Conservation (phyloP, 306 rosid species). For the Calophaca sinica region DNA sequence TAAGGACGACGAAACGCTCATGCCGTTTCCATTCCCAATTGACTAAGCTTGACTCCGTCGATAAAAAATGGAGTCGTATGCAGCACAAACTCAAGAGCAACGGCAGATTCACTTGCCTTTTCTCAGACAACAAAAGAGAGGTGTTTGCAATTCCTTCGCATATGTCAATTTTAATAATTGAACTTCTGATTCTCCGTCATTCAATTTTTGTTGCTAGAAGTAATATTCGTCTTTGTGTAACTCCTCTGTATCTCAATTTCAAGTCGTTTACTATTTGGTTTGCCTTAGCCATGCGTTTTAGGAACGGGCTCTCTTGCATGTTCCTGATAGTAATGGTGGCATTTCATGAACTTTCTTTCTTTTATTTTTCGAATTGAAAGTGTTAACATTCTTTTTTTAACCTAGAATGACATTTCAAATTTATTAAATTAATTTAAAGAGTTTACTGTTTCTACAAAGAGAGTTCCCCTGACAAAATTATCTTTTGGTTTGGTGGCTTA, state of each 20-base stretch:
- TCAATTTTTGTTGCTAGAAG: neutral
- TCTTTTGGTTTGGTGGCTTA: neutral
- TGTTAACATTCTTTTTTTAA: neutral
- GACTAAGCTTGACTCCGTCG: conserved; percentile 38
- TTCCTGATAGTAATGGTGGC: neutral
- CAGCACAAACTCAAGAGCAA: conserved; percentile 63
- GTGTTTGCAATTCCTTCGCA: conserved; percentile 40
- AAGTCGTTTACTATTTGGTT: neutral
- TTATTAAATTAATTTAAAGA: neutral
- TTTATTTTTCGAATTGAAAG: conserved; percentile 5
- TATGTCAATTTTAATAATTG: neutral
- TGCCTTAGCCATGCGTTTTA: too few relatives aligned
- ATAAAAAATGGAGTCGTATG: conserved; percentile 55
- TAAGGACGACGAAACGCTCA: conserved; percentile 34
- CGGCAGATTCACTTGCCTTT: conserved; percentile 73
- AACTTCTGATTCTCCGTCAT: neutral
- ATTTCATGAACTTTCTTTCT: neutral
- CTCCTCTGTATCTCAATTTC: neutral
- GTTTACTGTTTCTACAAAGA: neutral
- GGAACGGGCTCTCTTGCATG: too few relatives aligned
- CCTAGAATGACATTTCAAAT: neutral
- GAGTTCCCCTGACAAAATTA: neutral
- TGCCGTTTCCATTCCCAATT: conserved; percentile 45
- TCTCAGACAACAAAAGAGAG: conserved; percentile 75
- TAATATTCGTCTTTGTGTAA: neutral